Conservation (phyloP, 1,284 basidiomycete species). For the Ceratobasidium sp. region DNA sequence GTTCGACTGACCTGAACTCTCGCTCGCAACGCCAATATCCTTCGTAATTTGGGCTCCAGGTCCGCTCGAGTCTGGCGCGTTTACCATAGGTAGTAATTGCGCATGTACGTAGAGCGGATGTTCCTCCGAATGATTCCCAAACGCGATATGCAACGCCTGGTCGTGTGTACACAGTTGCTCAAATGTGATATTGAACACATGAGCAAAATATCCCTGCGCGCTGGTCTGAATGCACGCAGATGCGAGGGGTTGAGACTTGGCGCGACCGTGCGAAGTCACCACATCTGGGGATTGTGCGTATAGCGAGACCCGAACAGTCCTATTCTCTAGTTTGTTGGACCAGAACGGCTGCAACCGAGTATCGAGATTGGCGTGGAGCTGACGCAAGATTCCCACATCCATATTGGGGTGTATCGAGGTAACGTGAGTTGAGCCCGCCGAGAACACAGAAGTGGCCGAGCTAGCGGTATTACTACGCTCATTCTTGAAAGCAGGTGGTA, state of each 20-base stretch:
- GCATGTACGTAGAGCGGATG: constrained; percentile 51
- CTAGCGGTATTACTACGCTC: constrained; percentile 3
- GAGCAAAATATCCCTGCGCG: constrained; percentile 78
- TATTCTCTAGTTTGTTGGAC: constrained; percentile 73
- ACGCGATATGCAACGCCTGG: constrained; percentile 67
- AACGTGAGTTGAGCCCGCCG: constrained; percentile 17
- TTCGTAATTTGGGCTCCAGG: background rate
- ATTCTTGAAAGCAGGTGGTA: background rate
- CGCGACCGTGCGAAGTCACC: background rate
- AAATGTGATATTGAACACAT: constrained; percentile 73
- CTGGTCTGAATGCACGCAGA: constrained; percentile 67
- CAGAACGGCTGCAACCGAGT: constrained; percentile 81
- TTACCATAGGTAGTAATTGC: constrained; percentile 43
- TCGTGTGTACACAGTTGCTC: constrained; percentile 74
- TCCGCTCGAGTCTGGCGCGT: background rate
- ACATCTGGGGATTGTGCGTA: constrained; percentile 40
- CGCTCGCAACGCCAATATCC: background rate
- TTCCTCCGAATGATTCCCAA: constrained; percentile 65
- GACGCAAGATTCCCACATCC: constrained; percentile 50
- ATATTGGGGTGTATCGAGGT: constrained; percentile 7
- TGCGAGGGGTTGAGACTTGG: constrained; percentile 61
- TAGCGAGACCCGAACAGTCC: constrained; percentile 67
- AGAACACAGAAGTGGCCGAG: constrained; percentile 20
- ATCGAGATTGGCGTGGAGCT: constrained; percentile 79
- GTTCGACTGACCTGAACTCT: background rate